Conservation (phyloP, 129 eudicot genomes). For the Flaveria sonorensis region DNA sequence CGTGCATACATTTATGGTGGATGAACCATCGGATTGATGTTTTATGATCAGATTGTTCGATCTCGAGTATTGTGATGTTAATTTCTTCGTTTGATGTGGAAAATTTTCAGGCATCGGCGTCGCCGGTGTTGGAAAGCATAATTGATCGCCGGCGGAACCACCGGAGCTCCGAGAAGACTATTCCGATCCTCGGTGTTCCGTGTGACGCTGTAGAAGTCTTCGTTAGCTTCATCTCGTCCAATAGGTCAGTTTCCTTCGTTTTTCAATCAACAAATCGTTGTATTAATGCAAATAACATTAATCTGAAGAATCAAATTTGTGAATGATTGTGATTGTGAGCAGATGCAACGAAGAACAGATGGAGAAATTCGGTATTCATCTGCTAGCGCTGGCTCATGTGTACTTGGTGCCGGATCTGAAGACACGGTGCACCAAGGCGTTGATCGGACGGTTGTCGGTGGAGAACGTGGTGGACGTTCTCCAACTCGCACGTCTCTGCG, state of each 20-base stretch:
- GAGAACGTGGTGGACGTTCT: constrained; percentile 83
- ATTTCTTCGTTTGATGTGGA: background rate
- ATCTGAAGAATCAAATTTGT: background rate
- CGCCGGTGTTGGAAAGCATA: constrained; percentile 76
- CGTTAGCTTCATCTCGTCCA: constrained; percentile 54
- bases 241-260: constrained; percentile 42
- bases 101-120: constrained; percentile 59
- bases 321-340: background rate
- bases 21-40: background rate
- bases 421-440: constrained; percentile 64
- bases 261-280: background rate
- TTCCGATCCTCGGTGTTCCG: constrained; percentile 84
- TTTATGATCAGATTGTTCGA: background rate
- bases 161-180: constrained; percentile 49
- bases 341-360: constrained; percentile 74
- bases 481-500: constrained; percentile 77
- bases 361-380: constrained; percentile 83
- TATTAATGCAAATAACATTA: background rate
- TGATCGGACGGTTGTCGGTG: constrained; percentile 49
- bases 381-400: constrained; percentile 84
- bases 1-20: background rate
- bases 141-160: constrained; percentile 49
- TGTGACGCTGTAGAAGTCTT: constrained; percentile 77
- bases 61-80: background rate
- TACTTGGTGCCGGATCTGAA: constrained; percentile 72